Percentiles rank a stretch among this genome's conserved stretches.
These are phyloP conservation scores for Camelina hispida DNA, from an alignment of 345 rosid species.

Conservation along the genomic window DNA sequence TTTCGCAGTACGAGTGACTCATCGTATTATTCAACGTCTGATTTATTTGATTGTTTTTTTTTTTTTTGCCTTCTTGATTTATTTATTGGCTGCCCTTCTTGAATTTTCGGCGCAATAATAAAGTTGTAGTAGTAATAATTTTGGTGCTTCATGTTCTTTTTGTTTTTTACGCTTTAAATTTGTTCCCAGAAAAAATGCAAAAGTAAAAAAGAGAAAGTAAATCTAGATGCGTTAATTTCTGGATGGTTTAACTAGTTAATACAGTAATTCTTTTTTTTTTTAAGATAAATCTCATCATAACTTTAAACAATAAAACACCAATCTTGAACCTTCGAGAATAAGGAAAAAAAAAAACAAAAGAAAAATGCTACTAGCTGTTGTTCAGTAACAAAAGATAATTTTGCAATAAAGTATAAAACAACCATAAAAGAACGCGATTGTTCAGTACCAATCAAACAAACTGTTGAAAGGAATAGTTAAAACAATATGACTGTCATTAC, in stretches of 20 bases:
- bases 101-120: conserved; percentile 34
- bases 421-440: background rate
- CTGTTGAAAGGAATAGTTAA: background rate
- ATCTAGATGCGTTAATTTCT: background rate
- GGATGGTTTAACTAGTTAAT: background rate
- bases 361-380: no score
- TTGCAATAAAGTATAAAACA: background rate
- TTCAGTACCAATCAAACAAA: background rate
- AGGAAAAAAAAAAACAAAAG: no score
- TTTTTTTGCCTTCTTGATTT: background rate
- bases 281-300: background rate
- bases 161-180: background rate
- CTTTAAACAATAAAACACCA: no score
- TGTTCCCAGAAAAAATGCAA: background rate
- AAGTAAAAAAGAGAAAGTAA: no score
- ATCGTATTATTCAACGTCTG: background rate
- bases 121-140: background rate
- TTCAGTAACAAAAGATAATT: no score
- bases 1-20: conserved; percentile 12
- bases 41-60: background rate
- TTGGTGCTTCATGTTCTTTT: conserved; percentile 29
- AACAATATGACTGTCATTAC: no score
- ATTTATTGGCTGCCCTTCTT: background rate
- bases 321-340: no score
- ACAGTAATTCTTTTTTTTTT: background rate